Percentiles rank a stretch among this genome's conserved stretches.
These are phyloP conservation scores for Hypoxylon sp. DNA, from an alignment of 2,329 filamentous ascomycete species.

Conservation along the genomic window DNA sequence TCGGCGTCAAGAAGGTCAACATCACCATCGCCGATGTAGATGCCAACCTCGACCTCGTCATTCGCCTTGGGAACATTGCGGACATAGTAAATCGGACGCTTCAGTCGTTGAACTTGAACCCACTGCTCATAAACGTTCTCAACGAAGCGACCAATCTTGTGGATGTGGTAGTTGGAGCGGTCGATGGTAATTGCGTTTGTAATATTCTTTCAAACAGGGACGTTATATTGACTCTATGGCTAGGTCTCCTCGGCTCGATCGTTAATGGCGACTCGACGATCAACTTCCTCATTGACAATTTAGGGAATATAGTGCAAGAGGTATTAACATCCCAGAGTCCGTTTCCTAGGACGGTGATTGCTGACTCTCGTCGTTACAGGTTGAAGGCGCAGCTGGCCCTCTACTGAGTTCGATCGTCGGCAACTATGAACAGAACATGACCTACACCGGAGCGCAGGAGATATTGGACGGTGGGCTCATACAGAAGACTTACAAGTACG, in stretches of 20 bases:
- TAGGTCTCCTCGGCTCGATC: constrained; percentile 67
- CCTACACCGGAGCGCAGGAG: constrained; percentile 56
- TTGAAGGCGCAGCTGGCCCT: constrained; percentile 60
- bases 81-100: constrained; percentile 72
- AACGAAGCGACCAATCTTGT: constrained; percentile 66
- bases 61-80: constrained; percentile 70
- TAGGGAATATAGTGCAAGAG: constrained; percentile 73
- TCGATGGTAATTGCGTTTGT: constrained; percentile 56
- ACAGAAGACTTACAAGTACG: constrained; percentile 63
- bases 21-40: constrained; percentile 72
- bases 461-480: constrained; percentile 52
- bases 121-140: constrained; percentile 67
- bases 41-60: constrained; percentile 69
- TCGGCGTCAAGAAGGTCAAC: constrained; percentile 65
- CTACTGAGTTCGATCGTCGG: constrained; percentile 67
- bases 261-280: constrained; percentile 67
- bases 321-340: not conserved
- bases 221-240: no score
- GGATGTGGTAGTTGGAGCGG: constrained; percentile 66
- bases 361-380: constrained; percentile 38
- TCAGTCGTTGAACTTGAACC: constrained; percentile 70
- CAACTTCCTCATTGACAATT: constrained; percentile 70
- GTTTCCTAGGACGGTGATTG: not conserved
- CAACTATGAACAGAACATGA: constrained; percentile 71
- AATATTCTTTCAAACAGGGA: no score